Evolutionary conservation across 768 basidiomycete species (phyloP).

Genomic region (Mycena sanguinolenta): DNA sequence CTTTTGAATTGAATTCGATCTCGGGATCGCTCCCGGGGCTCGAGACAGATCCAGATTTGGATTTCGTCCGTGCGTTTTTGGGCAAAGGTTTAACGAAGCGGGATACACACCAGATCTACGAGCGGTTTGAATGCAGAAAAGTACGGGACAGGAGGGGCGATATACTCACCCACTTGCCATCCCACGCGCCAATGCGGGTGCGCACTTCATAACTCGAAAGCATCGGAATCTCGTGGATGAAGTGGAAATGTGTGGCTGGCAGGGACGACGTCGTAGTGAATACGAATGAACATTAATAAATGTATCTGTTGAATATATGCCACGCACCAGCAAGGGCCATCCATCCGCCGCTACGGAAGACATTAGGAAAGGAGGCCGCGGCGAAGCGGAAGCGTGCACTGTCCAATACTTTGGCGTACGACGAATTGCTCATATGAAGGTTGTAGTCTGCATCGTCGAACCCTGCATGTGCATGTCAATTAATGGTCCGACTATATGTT

Average conservation of each 20-base stretch:
- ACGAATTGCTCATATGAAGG: slow-evolving; percentile 84
- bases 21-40: background rate
- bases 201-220: too few relatives aligned
- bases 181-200: too few relatives aligned
- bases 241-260: slow-evolving; percentile 61
- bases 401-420: slow-evolving; percentile 83
- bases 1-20: background rate
- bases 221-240: too few relatives aligned
- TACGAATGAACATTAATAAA: too few relatives aligned
- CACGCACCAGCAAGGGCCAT: too few relatives aligned
- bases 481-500: too few relatives aligned
- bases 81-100: slow-evolving; percentile 73
- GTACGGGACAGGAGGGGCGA: background rate
- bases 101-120: slow-evolving; percentile 71
- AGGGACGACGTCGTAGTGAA: background rate
- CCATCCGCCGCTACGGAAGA: too few relatives aligned
- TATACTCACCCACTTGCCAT: too few relatives aligned
- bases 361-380: too few relatives aligned
- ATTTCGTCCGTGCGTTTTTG: slow-evolving; percentile 45
- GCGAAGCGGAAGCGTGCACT: too few relatives aligned
- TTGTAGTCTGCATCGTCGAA: slow-evolving; percentile 83
- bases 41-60: background rate
- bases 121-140: too few relatives aligned
- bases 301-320: too few relatives aligned
- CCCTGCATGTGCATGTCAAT: slow-evolving; percentile 42